Evolutionary conservation across 345 rosid species (phyloP).

Genomic region (Camelina laxa): DNA sequence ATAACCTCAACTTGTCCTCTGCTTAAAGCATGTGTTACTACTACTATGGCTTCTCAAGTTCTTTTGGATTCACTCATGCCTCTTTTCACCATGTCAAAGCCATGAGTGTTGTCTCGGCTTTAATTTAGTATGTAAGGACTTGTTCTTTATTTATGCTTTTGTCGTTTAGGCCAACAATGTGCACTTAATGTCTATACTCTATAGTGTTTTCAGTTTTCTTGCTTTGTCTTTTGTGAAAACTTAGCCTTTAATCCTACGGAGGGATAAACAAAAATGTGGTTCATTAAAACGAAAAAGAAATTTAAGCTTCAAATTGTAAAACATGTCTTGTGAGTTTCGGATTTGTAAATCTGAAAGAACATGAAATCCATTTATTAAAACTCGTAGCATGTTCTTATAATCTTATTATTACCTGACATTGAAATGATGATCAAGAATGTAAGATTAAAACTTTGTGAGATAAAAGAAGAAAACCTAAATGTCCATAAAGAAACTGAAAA

Average conservation of each 20-base stretch:
- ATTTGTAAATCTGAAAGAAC: neutral
- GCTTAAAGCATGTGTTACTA: neutral
- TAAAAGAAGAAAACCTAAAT: neutral
- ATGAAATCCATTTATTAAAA: neutral
- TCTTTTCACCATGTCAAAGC: constrained; percentile 17
- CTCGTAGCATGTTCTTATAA: neutral
- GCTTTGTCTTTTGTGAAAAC: constrained; percentile 7
- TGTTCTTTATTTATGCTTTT: neutral
- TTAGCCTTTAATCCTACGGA: neutral
- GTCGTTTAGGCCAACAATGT: too few relatives aligned
- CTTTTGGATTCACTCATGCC: constrained; percentile 4
- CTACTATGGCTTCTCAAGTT: neutral
- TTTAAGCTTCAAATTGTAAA: neutral
- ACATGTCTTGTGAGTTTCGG: neutral
- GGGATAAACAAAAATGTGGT: neutral
- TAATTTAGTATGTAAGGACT: neutral
- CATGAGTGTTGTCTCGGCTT: constrained; percentile 32
- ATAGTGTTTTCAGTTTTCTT: neutral
- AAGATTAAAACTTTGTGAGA: too few relatives aligned
- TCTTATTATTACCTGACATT: neutral
- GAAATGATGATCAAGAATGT: neutral
- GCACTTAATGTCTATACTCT: too few relatives aligned
- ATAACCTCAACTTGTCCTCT: constrained; percentile 11
- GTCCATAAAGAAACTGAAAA: too few relatives aligned
- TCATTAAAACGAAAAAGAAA: neutral